Evolutionary conservation across 2,329 filamentous ascomycete species (phyloP).

Genomic region (Neodidymelliopsis sp.): DNA sequence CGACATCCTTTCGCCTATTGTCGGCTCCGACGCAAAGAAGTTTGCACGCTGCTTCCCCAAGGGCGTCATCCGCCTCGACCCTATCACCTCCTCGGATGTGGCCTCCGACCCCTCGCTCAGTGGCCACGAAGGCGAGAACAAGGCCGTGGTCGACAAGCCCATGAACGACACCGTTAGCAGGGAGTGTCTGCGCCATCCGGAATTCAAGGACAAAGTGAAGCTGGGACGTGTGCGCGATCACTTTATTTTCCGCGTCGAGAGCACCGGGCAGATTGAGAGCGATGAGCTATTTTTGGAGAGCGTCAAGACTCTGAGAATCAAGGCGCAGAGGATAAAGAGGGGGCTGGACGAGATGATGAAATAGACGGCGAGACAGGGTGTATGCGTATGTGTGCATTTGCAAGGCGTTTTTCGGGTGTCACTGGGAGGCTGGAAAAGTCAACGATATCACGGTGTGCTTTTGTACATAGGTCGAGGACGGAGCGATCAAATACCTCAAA

Average conservation of each 20-base stretch:
- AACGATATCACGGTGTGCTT: slow-evolving; percentile 18
- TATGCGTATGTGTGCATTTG: slow-evolving; percentile 27
- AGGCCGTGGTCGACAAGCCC: slow-evolving; percentile 85
- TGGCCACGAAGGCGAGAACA: slow-evolving; percentile 78
- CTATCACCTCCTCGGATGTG: slow-evolving; percentile 73
- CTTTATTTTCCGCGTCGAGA: slow-evolving; percentile 97
- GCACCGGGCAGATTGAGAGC: slow-evolving; percentile 92
- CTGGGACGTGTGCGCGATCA: slow-evolving; percentile 90
- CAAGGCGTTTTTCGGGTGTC: slow-evolving; percentile 35
- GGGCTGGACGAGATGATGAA: slow-evolving; percentile 63
- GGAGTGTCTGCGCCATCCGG: slow-evolving; percentile 87
- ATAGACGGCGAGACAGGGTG: slow-evolving; percentile 12
- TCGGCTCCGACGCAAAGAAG: slow-evolving; percentile 86
- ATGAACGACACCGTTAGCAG: slow-evolving; percentile 96
- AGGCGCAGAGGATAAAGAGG: slow-evolving; percentile 77
- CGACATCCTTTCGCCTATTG: slow-evolving; percentile 80
- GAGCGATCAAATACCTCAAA: too few relatives aligned
- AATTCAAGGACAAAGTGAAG: slow-evolving; percentile 96
- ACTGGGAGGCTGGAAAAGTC: slow-evolving; percentile 25
- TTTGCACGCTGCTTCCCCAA: slow-evolving; percentile 88
- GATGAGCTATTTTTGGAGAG: slow-evolving; percentile 93
- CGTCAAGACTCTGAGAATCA: slow-evolving; percentile 82
- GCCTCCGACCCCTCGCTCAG: slow-evolving; percentile 69
- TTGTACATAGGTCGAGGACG: too few relatives aligned
- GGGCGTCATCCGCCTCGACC: slow-evolving; percentile 84